A percentile compares a stretch with the other conserved stretches of the same genome.
Evolutionary conservation across 805 yeast genomes (phyloP).

Genomic region (Yarrowia sp.): DNA sequence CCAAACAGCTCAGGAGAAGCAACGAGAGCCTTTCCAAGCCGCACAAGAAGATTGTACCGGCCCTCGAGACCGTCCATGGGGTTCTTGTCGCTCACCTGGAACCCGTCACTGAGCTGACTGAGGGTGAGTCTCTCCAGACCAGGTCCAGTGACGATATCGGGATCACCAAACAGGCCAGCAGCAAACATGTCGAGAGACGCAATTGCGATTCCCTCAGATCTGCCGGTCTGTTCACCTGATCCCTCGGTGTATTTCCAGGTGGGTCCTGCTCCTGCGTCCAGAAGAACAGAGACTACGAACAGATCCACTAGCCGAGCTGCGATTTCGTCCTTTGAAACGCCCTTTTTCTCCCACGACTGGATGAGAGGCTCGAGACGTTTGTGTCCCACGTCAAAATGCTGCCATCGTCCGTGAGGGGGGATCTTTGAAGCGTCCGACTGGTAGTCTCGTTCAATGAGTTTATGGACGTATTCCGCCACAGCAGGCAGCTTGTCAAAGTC

Average conservation of each 20-base stretch:
- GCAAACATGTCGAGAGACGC: conserved; percentile 64
- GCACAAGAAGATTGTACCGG: conserved; percentile 56
- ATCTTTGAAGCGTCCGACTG: conserved; percentile 55
- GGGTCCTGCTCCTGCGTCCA: conserved; percentile 75
- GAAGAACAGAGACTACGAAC: conserved; percentile 64
- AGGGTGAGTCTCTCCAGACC: conserved; percentile 47
- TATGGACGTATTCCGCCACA: conserved; percentile 57
- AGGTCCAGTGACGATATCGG: conserved; percentile 46
- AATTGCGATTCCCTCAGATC: conserved; percentile 72
- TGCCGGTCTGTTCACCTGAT: conserved; percentile 49
- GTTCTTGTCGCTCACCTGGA: conserved; percentile 59
- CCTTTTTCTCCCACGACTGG: conserved; percentile 50
- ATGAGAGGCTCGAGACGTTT: conserved; percentile 57
- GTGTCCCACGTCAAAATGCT: conserved; percentile 65
- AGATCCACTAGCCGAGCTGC: conserved; percentile 64
- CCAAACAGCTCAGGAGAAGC: conserved; percentile 56
- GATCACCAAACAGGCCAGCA: conserved; percentile 55
- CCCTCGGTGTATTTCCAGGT: conserved; percentile 59
- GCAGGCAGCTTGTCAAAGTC: conserved; percentile 54
- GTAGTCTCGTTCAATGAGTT: conserved; percentile 57
- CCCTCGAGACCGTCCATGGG: conserved; percentile 65
- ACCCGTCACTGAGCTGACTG: conserved; percentile 52
- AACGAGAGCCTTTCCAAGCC: conserved; percentile 57
- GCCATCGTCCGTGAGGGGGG: conserved; percentile 75
- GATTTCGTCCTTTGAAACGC: conserved; percentile 54